Evolutionary conservation across 306 rosid genomes (phyloP), one percentile per base, ranked within the genome.

Genomic region (Gynostemma pentaphyllum): DNA sequence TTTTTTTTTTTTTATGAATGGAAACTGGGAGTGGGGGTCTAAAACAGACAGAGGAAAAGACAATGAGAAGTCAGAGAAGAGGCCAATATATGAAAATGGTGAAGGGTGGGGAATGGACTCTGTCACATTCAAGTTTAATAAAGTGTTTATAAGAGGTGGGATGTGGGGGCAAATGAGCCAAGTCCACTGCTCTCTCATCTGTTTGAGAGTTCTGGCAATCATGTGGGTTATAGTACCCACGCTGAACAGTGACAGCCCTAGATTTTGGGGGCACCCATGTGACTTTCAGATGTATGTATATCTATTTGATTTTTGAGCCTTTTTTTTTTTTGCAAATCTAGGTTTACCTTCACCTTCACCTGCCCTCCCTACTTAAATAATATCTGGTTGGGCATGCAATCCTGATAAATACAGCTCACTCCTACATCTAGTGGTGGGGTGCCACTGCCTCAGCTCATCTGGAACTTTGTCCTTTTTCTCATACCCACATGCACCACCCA

Each of bases 201-300:
- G 40, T 15, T 14, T 0, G 19, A 13, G 39, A 12, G 32, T 3
- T 37, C 21, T 59, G 66, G 66, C 49, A 23, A 23, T 61, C 36
- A 61, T 61, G 66, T 60, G 47, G 65, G 34, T 7, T 60, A 60
- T 40, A 61, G 65, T 37, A 59, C 47, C 65, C 65, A 59, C 65
- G 65, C 65, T 59, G 65, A 59, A 61, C 66, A 61, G 66, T 40
- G 48, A 61, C 66, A 61, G 36, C 66, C 66, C 66, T 61, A 61
- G 66, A 61, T 61, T 40, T 61, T 61, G 22, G 66, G 66, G 66
- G 66, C 49, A 61, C 40, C 50, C 66, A 61, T 61, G 49, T 61
- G 65, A 59, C 28, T 37, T 59, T 59, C 65, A 36, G 47, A 59
- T 36, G 36, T 36, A 10, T 49, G 26, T 46, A 6, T 2, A 19